These are phyloP conservation scores for Angophora floribunda DNA, from an alignment of 345 rosid species.

Conservation along the genomic window DNA sequence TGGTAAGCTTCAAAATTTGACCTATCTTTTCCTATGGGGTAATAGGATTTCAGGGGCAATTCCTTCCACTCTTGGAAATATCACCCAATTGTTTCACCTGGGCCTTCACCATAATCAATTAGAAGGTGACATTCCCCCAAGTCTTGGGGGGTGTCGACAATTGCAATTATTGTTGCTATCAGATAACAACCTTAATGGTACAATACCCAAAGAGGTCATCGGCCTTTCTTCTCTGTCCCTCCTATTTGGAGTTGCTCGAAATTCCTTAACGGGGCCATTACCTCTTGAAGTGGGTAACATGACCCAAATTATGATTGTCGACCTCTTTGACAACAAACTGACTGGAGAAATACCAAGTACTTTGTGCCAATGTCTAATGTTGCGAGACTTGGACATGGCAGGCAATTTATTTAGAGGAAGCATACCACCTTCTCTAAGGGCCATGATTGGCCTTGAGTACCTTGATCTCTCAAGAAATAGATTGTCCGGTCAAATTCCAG, in stretches of 20 bases:
- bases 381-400: neutral
- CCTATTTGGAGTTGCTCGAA: neutral
- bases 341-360: no score
- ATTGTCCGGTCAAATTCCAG: neutral
- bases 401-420: neutral
- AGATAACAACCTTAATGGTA: neutral
- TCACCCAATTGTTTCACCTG: neutral
- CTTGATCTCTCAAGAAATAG: neutral
- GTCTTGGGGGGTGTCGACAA: neutral
- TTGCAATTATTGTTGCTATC: rapidly evolving
- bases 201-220: neutral
- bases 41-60: no score
- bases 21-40: no score
- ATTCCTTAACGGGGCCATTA: neutral
- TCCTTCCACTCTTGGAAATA: neutral
- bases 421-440: neutral
- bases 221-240: neutral
- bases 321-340: neutral
- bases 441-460: neutral
- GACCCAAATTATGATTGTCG: neutral
- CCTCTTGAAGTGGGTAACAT: neutral
- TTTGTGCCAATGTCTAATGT: neutral
- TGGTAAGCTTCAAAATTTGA: no score
- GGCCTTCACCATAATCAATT: no score
- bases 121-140: neutral